Percentiles rank a stretch among this genome's conserved stretches.
phyloP scores from a whole-genome alignment of 1,139 yeast genomes.

The Blastobotrys raffinosifermentans region DNA sequence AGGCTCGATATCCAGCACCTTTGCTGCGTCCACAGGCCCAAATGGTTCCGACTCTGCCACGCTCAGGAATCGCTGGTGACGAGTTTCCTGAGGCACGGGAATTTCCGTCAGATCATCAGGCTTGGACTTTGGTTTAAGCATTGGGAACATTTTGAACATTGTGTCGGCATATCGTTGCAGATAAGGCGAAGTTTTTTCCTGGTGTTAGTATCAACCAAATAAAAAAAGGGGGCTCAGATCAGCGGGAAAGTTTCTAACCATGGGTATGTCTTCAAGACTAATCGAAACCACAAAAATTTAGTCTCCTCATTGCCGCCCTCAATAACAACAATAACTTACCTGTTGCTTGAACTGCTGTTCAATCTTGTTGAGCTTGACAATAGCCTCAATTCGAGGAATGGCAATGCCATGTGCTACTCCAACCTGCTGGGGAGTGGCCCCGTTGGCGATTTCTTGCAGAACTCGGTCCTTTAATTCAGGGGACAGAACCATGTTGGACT shows the following conservation, averaged over 20 bases:
- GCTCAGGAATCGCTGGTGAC: slow-evolving; percentile 76
- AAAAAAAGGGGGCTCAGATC: slow-evolving; percentile 2
- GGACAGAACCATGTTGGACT: slow-evolving; percentile 58
- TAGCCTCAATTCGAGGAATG: slow-evolving; percentile 81
- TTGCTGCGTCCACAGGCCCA: slow-evolving; percentile 96
- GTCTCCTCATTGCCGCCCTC: slow-evolving; percentile 41
- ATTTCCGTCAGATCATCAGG: slow-evolving; percentile 62
- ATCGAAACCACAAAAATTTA: slow-evolving; percentile 46
- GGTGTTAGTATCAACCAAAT: slow-evolving; percentile 8
- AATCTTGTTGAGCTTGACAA: slow-evolving; percentile 58
- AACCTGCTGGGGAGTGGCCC: slow-evolving; percentile 62
- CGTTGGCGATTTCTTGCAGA: slow-evolving; percentile 48
- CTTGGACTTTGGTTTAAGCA: slow-evolving; percentile 36
- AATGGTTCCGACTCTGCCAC: slow-evolving; percentile 96
- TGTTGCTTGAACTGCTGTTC: slow-evolving; percentile 55
- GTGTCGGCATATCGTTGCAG: slow-evolving; percentile 35
- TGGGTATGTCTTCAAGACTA: slow-evolving; percentile 71
- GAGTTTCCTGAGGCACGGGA: slow-evolving; percentile 82
- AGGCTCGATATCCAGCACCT: slow-evolving; percentile 73
- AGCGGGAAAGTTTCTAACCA: slow-evolving; percentile 45
- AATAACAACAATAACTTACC: slow-evolving; percentile 43
- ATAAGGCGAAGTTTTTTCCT: slow-evolving; percentile 27
- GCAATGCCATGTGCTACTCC: slow-evolving; percentile 78
- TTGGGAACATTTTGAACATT: slow-evolving; percentile 78
- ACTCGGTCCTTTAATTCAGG: slow-evolving; percentile 55